Evolutionary conservation across 2,329 filamentous ascomycete species (phyloP), one percentile per base, ranked within the genome.

Genomic region (Ceratocystis albifundus): DNA sequence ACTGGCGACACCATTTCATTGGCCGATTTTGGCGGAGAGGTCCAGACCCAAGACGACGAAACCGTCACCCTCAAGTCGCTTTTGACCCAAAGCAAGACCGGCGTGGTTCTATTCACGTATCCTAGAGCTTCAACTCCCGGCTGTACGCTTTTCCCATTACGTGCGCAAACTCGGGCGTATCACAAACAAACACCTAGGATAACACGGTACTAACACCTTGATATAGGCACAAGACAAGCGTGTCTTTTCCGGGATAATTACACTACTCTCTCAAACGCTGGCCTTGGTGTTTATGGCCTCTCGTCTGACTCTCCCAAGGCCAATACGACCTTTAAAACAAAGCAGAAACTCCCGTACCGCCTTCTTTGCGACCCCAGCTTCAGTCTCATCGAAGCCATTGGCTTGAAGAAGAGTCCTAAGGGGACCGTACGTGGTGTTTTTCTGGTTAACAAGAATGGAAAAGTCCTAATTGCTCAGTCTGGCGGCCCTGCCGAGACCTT

Each of bases 91-190:
- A 96, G 91, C 82, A 86, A 89, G 77, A 81, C 83, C 45, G 94
- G 93, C 30, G 88, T 97, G 55, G 90, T 96, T 44, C 79, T 97
- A 36, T 96, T 99, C 76, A 96, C 92, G 41, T 97, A 97, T 74
- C 94, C 94, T 68, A 95, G 89, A 78, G 94, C 94, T 12, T 94
- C 88, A 32, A 99, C 94, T 25, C 90, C 90, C 46, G 93, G 93
- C 69, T 97, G 93, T 96, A 85, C 84, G 90, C 74, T 41, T 44
- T 41, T 44, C 28, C 25, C 66, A 44, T 50, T 36, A 20, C 25
- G 15, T 25, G 48, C 48, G 20, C 48, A 53, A 12, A 53, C 48
- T 5, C 22, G 46, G 46, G 5, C 46, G 6, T 10, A 22, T 20
- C 46, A n/a, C 46, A 22, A 50, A n/a, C 22, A 8, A 20, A 22